Base-by-base conservation (phyloP, 23 red algal genomes). In the Gracilaria gracilis region DNA sequence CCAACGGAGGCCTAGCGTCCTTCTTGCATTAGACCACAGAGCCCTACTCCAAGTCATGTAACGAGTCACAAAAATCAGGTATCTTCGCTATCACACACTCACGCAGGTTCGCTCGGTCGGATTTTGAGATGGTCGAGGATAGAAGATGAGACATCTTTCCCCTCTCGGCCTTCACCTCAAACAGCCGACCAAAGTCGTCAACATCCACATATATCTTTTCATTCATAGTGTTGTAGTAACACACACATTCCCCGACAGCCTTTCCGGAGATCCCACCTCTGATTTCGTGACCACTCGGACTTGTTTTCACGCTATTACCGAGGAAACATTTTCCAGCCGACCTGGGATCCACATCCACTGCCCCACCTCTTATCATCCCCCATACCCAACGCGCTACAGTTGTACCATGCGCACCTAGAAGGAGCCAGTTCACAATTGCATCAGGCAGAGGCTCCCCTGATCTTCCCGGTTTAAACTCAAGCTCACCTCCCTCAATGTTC, bases 221-320 rank as follows among this genome's bases (percentile, higher is more conserved):
- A 2, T 12, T 67, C 62, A 33, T 21, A 15, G 25, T 11, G 62
- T 67, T 67, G 12, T 19, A 12, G 20, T 67, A 67, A 12, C 12
- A 19, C n/a, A 67, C 11, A 17, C 62, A 67, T 21, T 67, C 12
- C 20, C 62, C 62, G 62, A 67, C 62, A 67, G 62, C 62, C 62
- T 33, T 32, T 67, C 12, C 9, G 9, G 62, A 33, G 20, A 67
- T 35, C 33, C 14, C 20, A 34, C 62, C 20, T 1, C 24, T 19
- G 9, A 67, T 67, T 33, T 67, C 62, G 25, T 67, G 62, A 67
- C 62, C 62, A 67, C 9, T 31, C 11, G 7, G 9, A 31, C 62
- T 67, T 21, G 20, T 21, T 33, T 67, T 67, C 62, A 21, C 20
- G 1, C 24, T 17, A 12, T 13, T 35, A 19, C 62, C 62, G 1